Evolutionary conservation across 1,284 basidiomycete species (phyloP), one percentile per base, ranked within the genome.

Genomic region (Ustilago vetiveriae): DNA sequence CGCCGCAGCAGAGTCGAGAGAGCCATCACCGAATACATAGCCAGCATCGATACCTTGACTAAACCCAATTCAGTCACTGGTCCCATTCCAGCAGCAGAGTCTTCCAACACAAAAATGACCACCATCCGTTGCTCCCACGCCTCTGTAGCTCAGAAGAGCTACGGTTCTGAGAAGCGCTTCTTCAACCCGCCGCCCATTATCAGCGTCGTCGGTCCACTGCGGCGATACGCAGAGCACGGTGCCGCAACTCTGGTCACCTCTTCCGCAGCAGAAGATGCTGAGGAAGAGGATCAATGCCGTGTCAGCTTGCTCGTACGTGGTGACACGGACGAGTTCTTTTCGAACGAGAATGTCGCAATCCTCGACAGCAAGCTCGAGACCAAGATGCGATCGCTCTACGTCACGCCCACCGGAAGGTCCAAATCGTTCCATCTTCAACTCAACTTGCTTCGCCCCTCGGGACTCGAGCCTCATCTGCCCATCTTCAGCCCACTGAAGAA

Each of bases 141-240:
- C 27, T 90, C 91, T 17, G 92, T 92, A 41, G 92, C 92, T 0
- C 92, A 93, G 84, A 94, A 94, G 83, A 92, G 91, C 9, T 94
- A 94, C 79, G 92, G 92, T 49, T 91, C 88, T 80, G 92, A 94
- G 84, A 94, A 94, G 83, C 90, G 92, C 46, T 93, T 92, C 81
- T 87, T 94, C 44, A 92, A 91, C 78, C 92, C 92, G 3, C 92
- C 92, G 4, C 92, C 92, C 16, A 87, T 93, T 64, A 91, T 94
- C 41, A 90, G 90, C 71, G 90, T 94, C 72, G 90, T 90, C 75
- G 91, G 92, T 14, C 90, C 91, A 13, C 48, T 74, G 13, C 57
- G 71, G 29, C 48, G 67, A n/a, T 70, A 70, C 21, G 67, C 67
- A 11, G 67, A 70, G 45, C 55, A 65, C 21, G 67, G 67, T 6